A percentile compares a stretch with the other conserved stretches of the same genome.
Evolutionary conservation across 192 early-diverging fungal genomes (phyloP).

Genomic region (Entrophospora sp.): DNA sequence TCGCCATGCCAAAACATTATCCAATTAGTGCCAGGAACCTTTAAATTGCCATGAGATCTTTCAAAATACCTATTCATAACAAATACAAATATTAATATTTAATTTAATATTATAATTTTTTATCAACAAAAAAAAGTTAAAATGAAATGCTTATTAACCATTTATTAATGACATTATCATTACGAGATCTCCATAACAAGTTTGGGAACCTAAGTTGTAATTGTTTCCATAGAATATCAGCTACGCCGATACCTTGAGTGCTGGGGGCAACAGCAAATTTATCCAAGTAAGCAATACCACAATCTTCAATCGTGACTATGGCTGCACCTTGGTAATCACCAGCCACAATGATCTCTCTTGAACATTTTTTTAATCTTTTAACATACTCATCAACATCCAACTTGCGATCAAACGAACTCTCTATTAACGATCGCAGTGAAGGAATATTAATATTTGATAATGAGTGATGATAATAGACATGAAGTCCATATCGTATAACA

Average conservation of each 20-base stretch:
- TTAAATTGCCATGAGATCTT: constrained; percentile 66
- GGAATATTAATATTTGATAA: constrained; percentile 45
- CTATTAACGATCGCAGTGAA: constrained; percentile 52
- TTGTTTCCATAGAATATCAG: constrained; percentile 89
- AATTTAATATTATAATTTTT: not conserved
- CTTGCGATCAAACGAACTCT: constrained; percentile 63
- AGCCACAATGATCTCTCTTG: constrained; percentile 64
- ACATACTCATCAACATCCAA: constrained; percentile 53
- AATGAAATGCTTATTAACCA: constrained; percentile 50
- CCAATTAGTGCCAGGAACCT: constrained; percentile 63
- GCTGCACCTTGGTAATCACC: constrained; percentile 91
- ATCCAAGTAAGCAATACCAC: constrained; percentile 62
- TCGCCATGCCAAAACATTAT: constrained; percentile 82
- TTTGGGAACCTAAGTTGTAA: constrained; percentile 61
- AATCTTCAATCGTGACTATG: constrained; percentile 65
- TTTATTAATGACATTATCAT: constrained; percentile 83
- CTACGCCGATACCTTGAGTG: constrained; percentile 85
- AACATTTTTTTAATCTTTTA: constrained; percentile 37
- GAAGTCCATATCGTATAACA: constrained; percentile 69
- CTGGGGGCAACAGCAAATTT: constrained; percentile 85
- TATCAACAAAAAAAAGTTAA: not conserved
- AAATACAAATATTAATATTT: not conserved
- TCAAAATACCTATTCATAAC: constrained; percentile 69
- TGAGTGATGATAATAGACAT: constrained; percentile 47
- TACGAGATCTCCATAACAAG: constrained; percentile 75